A percentile compares a stretch with the other conserved stretches of the same genome.
These are phyloP conservation scores for Cryphonectria radicalis DNA, from an alignment of 2,329 filamentous ascomycete genomes.

Conservation along the genomic window DNA sequence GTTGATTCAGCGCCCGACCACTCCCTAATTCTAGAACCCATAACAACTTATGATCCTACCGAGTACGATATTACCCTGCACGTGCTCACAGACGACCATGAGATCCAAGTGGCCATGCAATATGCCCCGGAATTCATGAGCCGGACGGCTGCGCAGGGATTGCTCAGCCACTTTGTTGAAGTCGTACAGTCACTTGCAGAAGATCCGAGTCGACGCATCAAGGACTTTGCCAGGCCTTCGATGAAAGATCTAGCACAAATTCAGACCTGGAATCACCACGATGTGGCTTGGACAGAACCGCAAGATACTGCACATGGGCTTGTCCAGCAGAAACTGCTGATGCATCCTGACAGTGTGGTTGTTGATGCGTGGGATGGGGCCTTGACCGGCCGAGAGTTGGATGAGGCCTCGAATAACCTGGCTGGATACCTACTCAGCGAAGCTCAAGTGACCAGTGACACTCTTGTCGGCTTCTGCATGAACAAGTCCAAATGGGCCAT, in stretches of 20 bases:
- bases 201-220: not conserved
- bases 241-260: not conserved
- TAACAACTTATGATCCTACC: constrained; percentile 7
- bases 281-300: not conserved
- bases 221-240: not conserved
- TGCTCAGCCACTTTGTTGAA: not conserved
- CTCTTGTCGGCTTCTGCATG: constrained; percentile 30
- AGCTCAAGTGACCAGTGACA: constrained; percentile 22
- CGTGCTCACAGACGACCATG: constrained; percentile 5
- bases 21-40: constrained; percentile 2
- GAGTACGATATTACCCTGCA: constrained; percentile 18
- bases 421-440: constrained; percentile 15
- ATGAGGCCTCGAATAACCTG: constrained; percentile 15
- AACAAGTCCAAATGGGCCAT: constrained; percentile 30
- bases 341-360: not conserved
- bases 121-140: constrained; percentile 4
- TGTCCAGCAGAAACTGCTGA: not conserved
- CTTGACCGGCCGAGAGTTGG: constrained; percentile 25
- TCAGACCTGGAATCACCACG: not conserved
- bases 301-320: not conserved
- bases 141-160: not conserved
- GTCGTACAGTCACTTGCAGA: not conserved
- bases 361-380: constrained; percentile 27
- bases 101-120: constrained; percentile 10
- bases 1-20: not conserved